Evolutionary conservation across 495 filamentous ascomycete genomes (phyloP), one percentile per base, ranked within the genome.

Genomic region (Aspergillus nidulans): DNA sequence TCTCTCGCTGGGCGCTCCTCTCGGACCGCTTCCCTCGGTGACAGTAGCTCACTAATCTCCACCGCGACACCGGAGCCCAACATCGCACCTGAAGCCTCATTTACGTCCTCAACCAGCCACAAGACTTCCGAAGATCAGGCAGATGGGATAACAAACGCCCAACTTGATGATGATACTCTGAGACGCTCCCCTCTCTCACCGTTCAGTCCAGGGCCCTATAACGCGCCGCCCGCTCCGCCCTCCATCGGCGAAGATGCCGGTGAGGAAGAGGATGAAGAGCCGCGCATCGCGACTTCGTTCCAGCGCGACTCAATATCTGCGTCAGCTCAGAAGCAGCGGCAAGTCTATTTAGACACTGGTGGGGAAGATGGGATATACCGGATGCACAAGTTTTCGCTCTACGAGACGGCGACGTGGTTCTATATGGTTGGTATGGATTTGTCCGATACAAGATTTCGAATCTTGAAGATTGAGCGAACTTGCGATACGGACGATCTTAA

Each of bases 331-430:
- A 75, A 72, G 44, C 67, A 74, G 61, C 84, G 72, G 63, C 73
- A 62, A 54, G 75, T 60, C 42, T 68, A 62, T 45, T 78, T 84
- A 53, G 84, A 86, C 55, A 80, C 80, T 46, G 76, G 79, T 24
- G 76, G 79, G 25, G 85, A 87, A 55, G 86, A 87, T 38, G 80
- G 85, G 7, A 80, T 90, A 28, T 84, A 85, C 68, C 87, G 89
- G 59, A 95, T 98, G 89, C 90, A 96, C 77, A 91, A 90, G 62
- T 97, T 95, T 70, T 92, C 88, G 2, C 74, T 98, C 30, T 97
- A 97, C 69, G 92, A 97, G 74, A 98, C 94, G 2, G 85, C 89
- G 1, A 90, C 85, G 34, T 81, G 91, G 60, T 97, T 89, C 67
- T 97, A 97, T 68, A 85, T 98, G 60, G 89, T 97, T 26, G 94